Base-by-base conservation (phyloP, 495 filamentous ascomycete species). In the Xylona heveae region DNA sequence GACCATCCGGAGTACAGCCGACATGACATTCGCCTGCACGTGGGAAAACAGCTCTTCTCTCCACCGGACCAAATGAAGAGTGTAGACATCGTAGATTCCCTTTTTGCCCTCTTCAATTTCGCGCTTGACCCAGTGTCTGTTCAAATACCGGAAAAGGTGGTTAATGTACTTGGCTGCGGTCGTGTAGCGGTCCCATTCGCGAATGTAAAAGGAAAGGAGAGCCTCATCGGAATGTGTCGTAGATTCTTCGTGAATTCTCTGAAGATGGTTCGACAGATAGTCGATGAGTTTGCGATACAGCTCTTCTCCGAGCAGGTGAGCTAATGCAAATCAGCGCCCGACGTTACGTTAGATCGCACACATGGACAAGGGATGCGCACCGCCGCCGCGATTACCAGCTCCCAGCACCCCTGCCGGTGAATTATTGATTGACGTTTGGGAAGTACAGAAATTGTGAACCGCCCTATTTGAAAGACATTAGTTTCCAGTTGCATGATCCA, bases 41-140 rank as follows among this genome's bases (percentile, higher is more conserved):
- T 69, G 59, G 28, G 62, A 56, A 53, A 99, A 99, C 40, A 99
- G 75, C 36, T 91, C 80, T 28, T 74, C 65, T 42, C 78, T 79
- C 88, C 88, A 99, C 41, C 79, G 78, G 23, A 93, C 91, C 21
- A 99, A 60, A 47, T 95, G 88, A 14, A 95, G 55, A 1, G 85
- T 99, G 51, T 99, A 95, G 28, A 99, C 83, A 52, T 99, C 88
- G 53, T 85, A 94, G 4, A 94, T 75, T 43, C 84, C 76, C 61
- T 99, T 99, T 53, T 99, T 99, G 16, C 90, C 90, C 50, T 99
- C 88, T 41, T 99, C 88, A 53, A 99, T 91, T 57, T 99, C 88
- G 15, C 88, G 68, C 61, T 92, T 95, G 12, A 99, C 90, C 88
- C 88, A 99, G 53, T 99, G 88, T 26, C 88, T 68, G 46, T 95